Evolutionary conservation across 352 stramenopile species (phyloP).

Genomic region (Phytopythium boreale): DNA sequence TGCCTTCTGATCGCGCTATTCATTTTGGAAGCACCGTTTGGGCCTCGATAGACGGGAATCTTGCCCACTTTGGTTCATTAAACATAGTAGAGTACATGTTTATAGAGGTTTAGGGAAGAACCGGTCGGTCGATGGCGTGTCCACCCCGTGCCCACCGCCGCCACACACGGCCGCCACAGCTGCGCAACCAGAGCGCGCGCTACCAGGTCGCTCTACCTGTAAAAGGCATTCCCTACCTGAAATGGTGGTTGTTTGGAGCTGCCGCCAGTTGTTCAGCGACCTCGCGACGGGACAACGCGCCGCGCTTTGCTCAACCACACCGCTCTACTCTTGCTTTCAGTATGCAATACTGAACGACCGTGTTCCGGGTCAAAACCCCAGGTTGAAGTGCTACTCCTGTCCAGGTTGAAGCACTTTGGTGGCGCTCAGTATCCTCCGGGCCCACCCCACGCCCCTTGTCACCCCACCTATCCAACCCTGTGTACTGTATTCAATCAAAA

Average conservation of each 20-base stretch:
- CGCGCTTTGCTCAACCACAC: not conserved
- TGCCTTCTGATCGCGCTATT: not conserved
- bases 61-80: not conserved
- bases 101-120: not conserved
- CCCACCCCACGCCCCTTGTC: too few species aligned
- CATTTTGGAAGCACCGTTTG: not conserved
- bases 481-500: too few species aligned
- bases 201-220: too few species aligned
- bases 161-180: not conserved
- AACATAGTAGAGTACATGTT: not conserved
- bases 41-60: not conserved
- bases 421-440: too few species aligned
- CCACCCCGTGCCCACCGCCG: too few species aligned
- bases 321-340: not conserved
- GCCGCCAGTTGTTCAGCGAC: too few species aligned
- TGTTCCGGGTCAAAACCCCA: too few species aligned
- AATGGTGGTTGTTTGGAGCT: too few species aligned
- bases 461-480: too few species aligned
- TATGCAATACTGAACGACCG: not conserved
- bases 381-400: not conserved
- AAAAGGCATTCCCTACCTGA: too few species aligned
- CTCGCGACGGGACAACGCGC: not conserved
- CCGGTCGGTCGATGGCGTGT: too few species aligned
- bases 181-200: not conserved
- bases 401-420: not conserved